Conservation (phyloP, 768 basidiomycete species). For the Fistulinella prunicolor region DNA sequence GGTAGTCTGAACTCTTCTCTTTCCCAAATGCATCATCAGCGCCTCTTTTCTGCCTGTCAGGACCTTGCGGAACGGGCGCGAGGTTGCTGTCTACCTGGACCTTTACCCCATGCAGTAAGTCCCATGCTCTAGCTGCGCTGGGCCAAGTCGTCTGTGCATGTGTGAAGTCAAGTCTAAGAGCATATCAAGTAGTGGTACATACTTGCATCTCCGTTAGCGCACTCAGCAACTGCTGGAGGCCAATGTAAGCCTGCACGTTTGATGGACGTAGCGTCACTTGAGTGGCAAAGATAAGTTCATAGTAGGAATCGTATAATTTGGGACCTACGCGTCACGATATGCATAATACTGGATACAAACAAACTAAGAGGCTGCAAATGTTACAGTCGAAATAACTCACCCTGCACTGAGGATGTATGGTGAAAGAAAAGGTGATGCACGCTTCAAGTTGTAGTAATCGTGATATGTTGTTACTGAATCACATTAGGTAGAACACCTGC, state of each 20-base stretch:
- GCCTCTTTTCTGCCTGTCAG: constrained; percentile 52
- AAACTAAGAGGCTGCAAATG: not conserved
- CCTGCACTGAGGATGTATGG: constrained; percentile 70
- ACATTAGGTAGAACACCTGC: not conserved
- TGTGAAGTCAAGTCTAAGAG: constrained; percentile 11
- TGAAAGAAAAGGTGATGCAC: constrained; percentile 62
- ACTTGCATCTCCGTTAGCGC: constrained; percentile 71
- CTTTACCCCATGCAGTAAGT: constrained; percentile 64
- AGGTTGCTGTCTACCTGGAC: constrained; percentile 45
- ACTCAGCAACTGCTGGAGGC: constrained; percentile 60
- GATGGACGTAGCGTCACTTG: constrained; percentile 70
- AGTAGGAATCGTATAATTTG: not conserved
- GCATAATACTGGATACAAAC: constrained; percentile 60
- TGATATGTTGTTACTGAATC: constrained; percentile 50
- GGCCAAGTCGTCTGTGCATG: constrained; percentile 61
- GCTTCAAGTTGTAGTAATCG: constrained; percentile 58
- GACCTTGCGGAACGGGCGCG: constrained; percentile 35
- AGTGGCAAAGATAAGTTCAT: constrained; percentile 11
- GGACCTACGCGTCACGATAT: constrained; percentile 64
- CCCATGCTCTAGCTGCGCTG: constrained; percentile 62
- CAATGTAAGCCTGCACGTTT: constrained; percentile 65
- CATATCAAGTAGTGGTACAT: constrained; percentile 14
- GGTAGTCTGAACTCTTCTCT: constrained; percentile 47
- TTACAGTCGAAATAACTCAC: constrained; percentile 40
- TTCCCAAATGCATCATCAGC: constrained; percentile 64